phyloP scores from a whole-genome alignment of 768 basidiomycete species.

The Hygrophorus pudorinus region DNA sequence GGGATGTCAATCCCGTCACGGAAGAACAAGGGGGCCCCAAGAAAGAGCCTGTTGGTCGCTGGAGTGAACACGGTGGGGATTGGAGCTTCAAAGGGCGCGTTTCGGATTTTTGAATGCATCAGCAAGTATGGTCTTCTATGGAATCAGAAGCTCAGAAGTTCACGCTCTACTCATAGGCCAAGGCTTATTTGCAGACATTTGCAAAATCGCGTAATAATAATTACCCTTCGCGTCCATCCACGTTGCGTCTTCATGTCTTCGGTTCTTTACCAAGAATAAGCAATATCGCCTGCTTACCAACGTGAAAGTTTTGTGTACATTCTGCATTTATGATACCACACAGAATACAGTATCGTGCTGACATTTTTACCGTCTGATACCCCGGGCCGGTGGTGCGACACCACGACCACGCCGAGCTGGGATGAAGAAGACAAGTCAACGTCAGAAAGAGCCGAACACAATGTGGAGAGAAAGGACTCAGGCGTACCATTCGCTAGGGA shows the following conservation, averaged over 20 bases:
- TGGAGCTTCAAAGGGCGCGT: slow-evolving; percentile 91
- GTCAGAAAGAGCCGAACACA: slow-evolving; percentile 2
- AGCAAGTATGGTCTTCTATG: background rate
- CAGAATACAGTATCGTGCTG: background rate
- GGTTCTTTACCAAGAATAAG: background rate
- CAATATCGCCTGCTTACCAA: slow-evolving; percentile 6
- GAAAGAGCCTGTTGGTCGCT: slow-evolving; percentile 63
- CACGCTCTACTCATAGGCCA: too few species aligned
- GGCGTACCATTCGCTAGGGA: slow-evolving; percentile 64
- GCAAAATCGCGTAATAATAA: too few species aligned
- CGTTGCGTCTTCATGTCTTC: too few species aligned
- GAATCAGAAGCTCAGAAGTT: too few species aligned
- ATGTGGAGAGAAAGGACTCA: background rate
- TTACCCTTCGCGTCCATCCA: background rate
- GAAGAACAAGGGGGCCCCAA: slow-evolving; percentile 87
- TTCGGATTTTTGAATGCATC: slow-evolving; percentile 56
- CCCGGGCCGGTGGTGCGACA: slow-evolving; percentile 58
- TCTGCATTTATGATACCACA: background rate
- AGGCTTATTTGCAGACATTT: too few species aligned
- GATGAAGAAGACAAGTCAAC: slow-evolving; percentile 13
- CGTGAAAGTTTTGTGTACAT: slow-evolving; percentile 2
- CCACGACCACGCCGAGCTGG: slow-evolving; percentile 84
- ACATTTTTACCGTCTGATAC: slow-evolving; percentile 63
- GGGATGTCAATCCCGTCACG: slow-evolving; percentile 70
- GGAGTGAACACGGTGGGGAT: slow-evolving; percentile 53